Percentiles rank a stretch among this genome's conserved stretches.
Evolutionary conservation across 2,329 filamentous ascomycete genomes (phyloP).

Genomic region (Clonostachys byssicola): DNA sequence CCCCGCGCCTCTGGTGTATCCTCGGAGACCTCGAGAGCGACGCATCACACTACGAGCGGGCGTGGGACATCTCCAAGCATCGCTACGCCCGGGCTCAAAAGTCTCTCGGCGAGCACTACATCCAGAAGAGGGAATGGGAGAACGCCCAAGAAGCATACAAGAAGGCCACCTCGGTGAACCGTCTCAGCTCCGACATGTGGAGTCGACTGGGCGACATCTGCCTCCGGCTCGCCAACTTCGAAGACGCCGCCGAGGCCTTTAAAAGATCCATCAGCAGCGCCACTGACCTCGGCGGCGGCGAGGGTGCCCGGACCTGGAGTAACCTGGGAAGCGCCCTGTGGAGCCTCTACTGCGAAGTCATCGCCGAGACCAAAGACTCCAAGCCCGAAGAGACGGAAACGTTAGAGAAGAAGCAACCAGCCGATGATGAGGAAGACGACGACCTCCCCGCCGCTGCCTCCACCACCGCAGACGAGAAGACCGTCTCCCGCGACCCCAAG

Average conservation of each 20-base stretch:
- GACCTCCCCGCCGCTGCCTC: conserved; percentile 12
- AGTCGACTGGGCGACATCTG: conserved; percentile 85
- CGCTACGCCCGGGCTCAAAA: conserved; percentile 85
- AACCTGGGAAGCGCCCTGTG: conserved; percentile 85
- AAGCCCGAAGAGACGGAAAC: conserved; percentile 10
- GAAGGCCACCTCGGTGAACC: conserved; percentile 73
- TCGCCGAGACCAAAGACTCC: conserved; percentile 23
- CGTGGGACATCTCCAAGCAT: conserved; percentile 79
- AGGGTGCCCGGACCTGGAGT: conserved; percentile 89
- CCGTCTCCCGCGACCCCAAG: conserved; percentile 42
- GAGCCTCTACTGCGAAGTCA: conserved; percentile 56
- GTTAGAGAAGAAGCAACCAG: background rate
- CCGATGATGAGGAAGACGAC: conserved; percentile 20
- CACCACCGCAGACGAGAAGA: conserved; percentile 4
- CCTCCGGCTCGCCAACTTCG: conserved; percentile 71
- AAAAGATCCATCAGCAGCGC: conserved; percentile 69
- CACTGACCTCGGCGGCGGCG: conserved; percentile 64
- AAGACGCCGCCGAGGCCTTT: conserved; percentile 79
- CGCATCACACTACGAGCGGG: conserved; percentile 71
- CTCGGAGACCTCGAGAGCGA: conserved; percentile 83
- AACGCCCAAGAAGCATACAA: conserved; percentile 75
- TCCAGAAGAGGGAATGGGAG: conserved; percentile 60
- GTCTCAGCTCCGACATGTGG: conserved; percentile 81
- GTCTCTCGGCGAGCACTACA: conserved; percentile 76
- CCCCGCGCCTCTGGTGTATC: conserved; percentile 87